Evolutionary conservation across 2,329 filamentous ascomycete species (phyloP).

Genomic region (Penicillium rolfsii): DNA sequence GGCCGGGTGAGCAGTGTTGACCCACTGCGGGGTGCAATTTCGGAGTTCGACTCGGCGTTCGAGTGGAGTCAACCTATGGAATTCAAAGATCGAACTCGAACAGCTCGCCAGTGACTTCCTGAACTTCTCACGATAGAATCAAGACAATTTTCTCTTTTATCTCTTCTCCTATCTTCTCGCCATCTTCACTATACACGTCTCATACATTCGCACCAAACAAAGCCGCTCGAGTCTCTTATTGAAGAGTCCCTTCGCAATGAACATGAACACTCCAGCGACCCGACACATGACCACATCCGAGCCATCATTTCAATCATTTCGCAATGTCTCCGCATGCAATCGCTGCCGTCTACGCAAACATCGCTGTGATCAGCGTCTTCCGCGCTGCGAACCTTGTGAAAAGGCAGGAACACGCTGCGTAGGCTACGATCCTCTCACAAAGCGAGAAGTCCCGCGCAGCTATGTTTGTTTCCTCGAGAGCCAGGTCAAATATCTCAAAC

Average conservation of each 20-base stretch:
- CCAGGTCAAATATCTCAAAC: constrained; percentile 80
- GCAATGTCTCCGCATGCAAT: constrained; percentile 93
- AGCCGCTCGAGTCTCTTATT: neutral
- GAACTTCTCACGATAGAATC: neutral
- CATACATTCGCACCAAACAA: neutral
- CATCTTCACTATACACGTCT: neutral
- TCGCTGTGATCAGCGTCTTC: constrained; percentile 88
- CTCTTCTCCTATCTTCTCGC: neutral
- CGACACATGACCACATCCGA: neutral
- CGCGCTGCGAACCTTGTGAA: constrained; percentile 87
- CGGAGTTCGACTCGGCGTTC: constrained; percentile 2
- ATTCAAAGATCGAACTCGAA: neutral
- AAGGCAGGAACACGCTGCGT: constrained; percentile 92
- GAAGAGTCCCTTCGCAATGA: neutral
- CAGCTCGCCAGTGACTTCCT: neutral
- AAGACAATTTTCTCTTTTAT: neutral
- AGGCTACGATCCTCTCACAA: constrained; percentile 94
- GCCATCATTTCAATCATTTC: constrained; percentile 55
- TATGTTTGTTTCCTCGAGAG: constrained; percentile 96
- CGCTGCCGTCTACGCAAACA: constrained; percentile 91
- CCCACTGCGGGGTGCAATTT: neutral
- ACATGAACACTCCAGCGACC: neutral
- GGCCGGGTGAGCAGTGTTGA: neutral
- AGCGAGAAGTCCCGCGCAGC: constrained; percentile 87
- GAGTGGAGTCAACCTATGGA: neutral